Evolutionary conservation across 768 basidiomycete species (phyloP).

Genomic region (Mycena indigotica): DNA sequence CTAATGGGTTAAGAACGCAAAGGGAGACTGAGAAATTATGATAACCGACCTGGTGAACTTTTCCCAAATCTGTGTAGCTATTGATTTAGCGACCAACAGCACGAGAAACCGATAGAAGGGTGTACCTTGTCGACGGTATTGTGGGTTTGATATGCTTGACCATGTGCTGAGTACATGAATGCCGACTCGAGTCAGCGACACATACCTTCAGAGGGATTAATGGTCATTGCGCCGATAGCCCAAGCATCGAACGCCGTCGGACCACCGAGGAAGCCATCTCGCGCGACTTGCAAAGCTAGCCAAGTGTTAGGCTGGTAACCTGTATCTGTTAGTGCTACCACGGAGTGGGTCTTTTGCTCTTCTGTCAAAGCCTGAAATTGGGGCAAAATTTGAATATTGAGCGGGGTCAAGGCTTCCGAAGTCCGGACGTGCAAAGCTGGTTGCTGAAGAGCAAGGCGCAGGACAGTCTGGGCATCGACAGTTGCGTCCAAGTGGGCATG

Average conservation of each 20-base stretch:
- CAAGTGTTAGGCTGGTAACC: conserved; percentile 50
- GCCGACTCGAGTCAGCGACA: not conserved
- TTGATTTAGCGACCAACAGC: too few relatives aligned
- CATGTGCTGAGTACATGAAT: not conserved
- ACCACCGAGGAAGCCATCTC: conserved; percentile 64
- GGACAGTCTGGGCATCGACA: conserved; percentile 54
- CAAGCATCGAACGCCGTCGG: conserved; percentile 69
- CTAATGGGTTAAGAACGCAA: too few relatives aligned
- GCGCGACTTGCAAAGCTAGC: conserved; percentile 57
- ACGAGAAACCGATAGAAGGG: too few relatives aligned
- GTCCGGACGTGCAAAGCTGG: conserved; percentile 63
- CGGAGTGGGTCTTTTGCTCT: conserved; percentile 29
- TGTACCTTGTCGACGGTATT: conserved; percentile 67
- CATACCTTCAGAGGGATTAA: conserved; percentile 60
- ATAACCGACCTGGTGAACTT: too few relatives aligned
- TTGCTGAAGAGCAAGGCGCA: conserved; percentile 57
- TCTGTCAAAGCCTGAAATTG: conserved; percentile 53
- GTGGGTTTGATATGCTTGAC: conserved; percentile 64
- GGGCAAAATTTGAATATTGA: conserved; percentile 52
- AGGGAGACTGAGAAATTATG: too few relatives aligned
- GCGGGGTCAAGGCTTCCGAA: conserved; percentile 38
- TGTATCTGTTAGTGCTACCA: conserved; percentile 39
- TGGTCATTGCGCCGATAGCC: conserved; percentile 60
- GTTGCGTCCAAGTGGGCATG: conserved; percentile 79
- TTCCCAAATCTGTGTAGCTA: conserved; percentile 86